These are phyloP conservation scores for Athelia sp. DNA, from an alignment of 1,284 basidiomycete species.

Conservation along the genomic window DNA sequence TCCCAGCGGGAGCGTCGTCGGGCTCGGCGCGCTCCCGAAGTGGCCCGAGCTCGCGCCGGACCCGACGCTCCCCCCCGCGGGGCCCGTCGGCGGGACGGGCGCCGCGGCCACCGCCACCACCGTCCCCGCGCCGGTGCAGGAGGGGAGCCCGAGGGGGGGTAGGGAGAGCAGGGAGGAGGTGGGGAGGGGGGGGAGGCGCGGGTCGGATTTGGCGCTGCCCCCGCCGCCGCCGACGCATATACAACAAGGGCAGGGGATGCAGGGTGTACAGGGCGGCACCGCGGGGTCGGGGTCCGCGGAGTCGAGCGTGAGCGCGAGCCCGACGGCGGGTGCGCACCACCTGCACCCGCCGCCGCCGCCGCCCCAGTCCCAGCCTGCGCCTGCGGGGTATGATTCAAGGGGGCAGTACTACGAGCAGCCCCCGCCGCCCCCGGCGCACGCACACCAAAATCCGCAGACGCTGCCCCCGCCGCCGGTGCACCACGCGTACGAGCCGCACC, in stretches of 20 bases:
- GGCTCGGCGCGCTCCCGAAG: conserved; percentile 9
- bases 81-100: conserved; percentile 10
- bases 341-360: conserved; percentile 18
- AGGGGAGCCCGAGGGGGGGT: too few species aligned
- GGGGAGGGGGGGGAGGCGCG: neutral
- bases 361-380: too few species aligned
- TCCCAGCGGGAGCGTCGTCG: conserved; percentile 13
- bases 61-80: neutral
- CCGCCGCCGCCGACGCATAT: too few species aligned
- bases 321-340: conserved; percentile 19
- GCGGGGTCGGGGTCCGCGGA: neutral
- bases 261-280: conserved; percentile 1
- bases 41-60: conserved; percentile 4
- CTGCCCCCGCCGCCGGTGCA: too few species aligned
- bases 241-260: conserved; percentile 12
- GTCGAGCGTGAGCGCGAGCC: conserved; percentile 4
- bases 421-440: too few species aligned
- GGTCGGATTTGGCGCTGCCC: too few species aligned
- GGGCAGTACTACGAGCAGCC: too few species aligned
- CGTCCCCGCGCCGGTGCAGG: too few species aligned
- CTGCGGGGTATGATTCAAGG: conserved; percentile 11
- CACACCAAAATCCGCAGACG: too few species aligned
- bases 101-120: neutral
- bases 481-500: too few species aligned
- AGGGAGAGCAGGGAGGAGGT: too few species aligned